Evolutionary conservation across 306 rosid genomes (phyloP).

Genomic region (Abrus pulchellus): DNA sequence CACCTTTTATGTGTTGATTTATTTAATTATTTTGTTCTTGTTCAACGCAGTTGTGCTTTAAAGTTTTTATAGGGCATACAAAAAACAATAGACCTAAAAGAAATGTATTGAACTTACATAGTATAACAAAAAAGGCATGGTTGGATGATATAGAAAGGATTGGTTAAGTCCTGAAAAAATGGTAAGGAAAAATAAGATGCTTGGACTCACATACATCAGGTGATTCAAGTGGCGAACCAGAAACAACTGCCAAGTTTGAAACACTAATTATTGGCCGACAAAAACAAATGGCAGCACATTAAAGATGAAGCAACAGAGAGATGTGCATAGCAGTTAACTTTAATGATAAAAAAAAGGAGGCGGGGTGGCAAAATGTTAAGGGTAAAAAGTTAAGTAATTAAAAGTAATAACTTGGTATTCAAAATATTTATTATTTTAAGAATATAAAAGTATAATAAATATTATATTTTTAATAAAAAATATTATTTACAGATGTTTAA

Average conservation of each 20-base stretch:
- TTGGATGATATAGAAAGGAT: neutral
- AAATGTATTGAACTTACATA: neutral
- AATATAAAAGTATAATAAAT: no score
- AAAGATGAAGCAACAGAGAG: neutral
- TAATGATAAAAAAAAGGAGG: no score
- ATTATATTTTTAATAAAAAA: no score
- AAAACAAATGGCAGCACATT: neutral
- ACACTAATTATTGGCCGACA: neutral
- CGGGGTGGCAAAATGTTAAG: no score
- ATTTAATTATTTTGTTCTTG: neutral
- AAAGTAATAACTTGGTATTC: no score
- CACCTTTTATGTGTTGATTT: neutral
- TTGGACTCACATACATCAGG: neutral
- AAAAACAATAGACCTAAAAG: neutral
- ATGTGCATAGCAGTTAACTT: no score
- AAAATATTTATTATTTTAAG: no score
- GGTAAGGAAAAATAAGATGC: no score
- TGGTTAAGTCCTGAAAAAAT: neutral
- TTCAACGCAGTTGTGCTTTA: neutral
- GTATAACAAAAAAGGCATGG: no score
- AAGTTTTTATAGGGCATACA: neutral
- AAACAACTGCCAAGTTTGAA: neutral
- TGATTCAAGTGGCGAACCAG: neutral
- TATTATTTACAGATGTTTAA: no score
- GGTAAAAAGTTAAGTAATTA: no score